Evolutionary conservation across 2,329 filamentous ascomycete genomes (phyloP).

Genomic region (Cytospora chrysosperma): DNA sequence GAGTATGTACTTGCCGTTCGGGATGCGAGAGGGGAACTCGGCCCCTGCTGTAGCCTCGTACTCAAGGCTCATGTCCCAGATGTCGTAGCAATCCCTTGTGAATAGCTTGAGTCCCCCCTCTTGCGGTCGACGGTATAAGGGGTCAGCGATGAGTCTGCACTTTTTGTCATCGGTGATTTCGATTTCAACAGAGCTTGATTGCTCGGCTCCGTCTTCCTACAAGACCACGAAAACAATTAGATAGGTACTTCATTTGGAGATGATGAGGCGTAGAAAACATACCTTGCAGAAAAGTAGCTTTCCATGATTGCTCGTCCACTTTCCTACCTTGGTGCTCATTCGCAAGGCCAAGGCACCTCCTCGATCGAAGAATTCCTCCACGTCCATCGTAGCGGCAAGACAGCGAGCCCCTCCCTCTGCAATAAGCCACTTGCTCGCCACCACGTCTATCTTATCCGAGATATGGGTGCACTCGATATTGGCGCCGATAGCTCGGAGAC

Average conservation of each 20-base stretch:
- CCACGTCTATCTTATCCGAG: not conserved
- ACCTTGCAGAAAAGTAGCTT: not conserved
- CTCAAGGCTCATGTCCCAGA: not conserved
- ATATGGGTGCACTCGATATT: not conserved
- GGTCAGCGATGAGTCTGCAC: constrained; percentile 2
- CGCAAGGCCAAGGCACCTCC: constrained; percentile 1
- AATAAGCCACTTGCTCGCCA: not conserved
- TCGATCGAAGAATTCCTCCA: constrained; percentile 5
- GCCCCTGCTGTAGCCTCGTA: not conserved
- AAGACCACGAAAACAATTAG: not conserved
- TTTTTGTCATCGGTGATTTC: not conserved
- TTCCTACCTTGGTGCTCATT: not conserved
- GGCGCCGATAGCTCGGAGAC: not conserved
- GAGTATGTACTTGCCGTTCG: not conserved
- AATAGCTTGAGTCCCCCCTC: not conserved
- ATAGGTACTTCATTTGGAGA: not conserved
- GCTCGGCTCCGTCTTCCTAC: not conserved
- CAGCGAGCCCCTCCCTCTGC: not conserved
- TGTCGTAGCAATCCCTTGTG: not conserved
- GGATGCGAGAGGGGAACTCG: not conserved
- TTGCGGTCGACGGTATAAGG: not conserved
- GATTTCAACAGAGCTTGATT: not conserved
- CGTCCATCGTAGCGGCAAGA: constrained; percentile 2
- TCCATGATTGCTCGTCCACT: not conserved
- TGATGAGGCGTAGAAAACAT: not conserved